Evolutionary conservation across 441 rosid species (phyloP), one percentile per base, ranked within the genome.

Genomic region (Eugenia klotzschiana): DNA sequence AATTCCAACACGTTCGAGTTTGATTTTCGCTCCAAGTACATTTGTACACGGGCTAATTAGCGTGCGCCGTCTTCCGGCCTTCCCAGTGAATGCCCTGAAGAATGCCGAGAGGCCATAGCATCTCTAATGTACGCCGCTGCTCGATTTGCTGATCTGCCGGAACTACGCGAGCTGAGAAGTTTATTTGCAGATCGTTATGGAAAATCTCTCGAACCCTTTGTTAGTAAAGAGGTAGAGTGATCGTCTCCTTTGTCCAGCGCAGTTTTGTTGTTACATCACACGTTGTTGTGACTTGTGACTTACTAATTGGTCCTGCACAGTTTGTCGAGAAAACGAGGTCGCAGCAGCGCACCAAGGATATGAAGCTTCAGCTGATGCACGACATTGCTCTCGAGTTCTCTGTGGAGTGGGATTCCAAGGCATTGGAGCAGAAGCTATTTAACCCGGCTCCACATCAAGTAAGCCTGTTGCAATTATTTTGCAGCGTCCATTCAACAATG

Each of bases 101-200:
- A 92, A 83, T 95, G 99, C 89, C 85, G 82, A 83, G 96, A 93
- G 87, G 94, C 98, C 82, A 88, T 91, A n/a, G 88, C 93, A n/a
- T 93, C 97, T 82, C 89, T 95, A 64, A 85, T 89, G 43, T 90
- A 91, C 60, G 96, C 97, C 25, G 97, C 99, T 7, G 94, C 96
- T 56, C 91, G 97, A 90, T 90, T 95, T 86, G 87, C 95, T 26
- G 95, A 94, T 87, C 89, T 95, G 84, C 98, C 98, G 3, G 98
- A 96, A 86, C 90, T 95, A 13, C 93, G 97, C 11, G 89, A 94
- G 27, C 94, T 96, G 84, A 91, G 99, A 69, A 83, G 87, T 56
- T 27, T 89, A 14, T 93, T 96, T 81, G 79, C 81, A 29, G 92
- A 91, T n/a, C 89, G 88, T 93, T 96, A 95, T 81, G 92, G 93